These are phyloP conservation scores for Microcera coccophila DNA, from an alignment of 2,329 filamentous ascomycete species.

Conservation along the genomic window DNA sequence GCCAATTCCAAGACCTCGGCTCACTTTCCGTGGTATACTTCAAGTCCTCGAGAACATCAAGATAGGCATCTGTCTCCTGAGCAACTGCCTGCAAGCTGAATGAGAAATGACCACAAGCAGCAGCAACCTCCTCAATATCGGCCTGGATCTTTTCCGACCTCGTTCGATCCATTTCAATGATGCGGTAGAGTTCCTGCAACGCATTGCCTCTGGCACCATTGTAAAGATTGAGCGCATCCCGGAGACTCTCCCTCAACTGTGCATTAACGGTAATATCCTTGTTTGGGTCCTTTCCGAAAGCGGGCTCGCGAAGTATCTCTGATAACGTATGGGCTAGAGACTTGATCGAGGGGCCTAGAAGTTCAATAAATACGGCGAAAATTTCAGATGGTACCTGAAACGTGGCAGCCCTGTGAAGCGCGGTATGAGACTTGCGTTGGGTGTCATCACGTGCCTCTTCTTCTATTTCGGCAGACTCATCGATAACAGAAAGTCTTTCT, in stretches of 20 bases:
- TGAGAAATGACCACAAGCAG: slow-evolving; percentile 95
- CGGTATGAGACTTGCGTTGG: slow-evolving; percentile 29
- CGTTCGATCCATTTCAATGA: slow-evolving; percentile 66
- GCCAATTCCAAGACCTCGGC: slow-evolving; percentile 73
- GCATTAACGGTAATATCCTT: slow-evolving; percentile 71
- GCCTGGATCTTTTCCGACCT: slow-evolving; percentile 74
- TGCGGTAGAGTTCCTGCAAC: slow-evolving; percentile 73
- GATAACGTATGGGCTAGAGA: slow-evolving; percentile 89
- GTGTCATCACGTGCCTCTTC: slow-evolving; percentile 37
- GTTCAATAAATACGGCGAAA: slow-evolving; percentile 83
- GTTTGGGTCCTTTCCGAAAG: slow-evolving; percentile 67
- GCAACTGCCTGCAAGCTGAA: slow-evolving; percentile 89
- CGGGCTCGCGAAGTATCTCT: slow-evolving; percentile 81
- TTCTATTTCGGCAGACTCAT: slow-evolving; percentile 59
- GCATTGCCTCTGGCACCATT: slow-evolving; percentile 71
- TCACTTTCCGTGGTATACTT: slow-evolving; percentile 65
- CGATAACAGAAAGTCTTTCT: slow-evolving; percentile 57
- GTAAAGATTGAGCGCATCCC: slow-evolving; percentile 77
- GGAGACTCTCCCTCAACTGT: slow-evolving; percentile 74
- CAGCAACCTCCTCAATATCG: slow-evolving; percentile 94
- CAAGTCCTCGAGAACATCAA: slow-evolving; percentile 81
- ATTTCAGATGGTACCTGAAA: slow-evolving; percentile 72
- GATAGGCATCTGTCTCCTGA: slow-evolving; percentile 78
- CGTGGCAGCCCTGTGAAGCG: slow-evolving; percentile 29
- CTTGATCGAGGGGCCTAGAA: slow-evolving; percentile 92